Conservation (phyloP, 352 stramenopile genomes). For the Blastocystis sp. region DNA sequence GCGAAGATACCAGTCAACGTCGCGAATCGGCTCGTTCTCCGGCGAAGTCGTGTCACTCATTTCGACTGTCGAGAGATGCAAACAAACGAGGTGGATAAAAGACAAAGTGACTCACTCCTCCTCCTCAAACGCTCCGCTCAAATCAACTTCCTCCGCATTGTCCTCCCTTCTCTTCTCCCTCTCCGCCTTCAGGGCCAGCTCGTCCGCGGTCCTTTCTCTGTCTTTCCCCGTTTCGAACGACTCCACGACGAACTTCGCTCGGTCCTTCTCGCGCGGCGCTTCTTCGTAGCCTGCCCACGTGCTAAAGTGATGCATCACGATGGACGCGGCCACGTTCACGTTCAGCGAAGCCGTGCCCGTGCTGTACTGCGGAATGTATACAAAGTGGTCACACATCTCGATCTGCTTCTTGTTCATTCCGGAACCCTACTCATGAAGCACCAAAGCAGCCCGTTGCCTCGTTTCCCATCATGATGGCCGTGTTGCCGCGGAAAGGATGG, state of each 20-base stretch:
- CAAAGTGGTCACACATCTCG: constrained; percentile 88
- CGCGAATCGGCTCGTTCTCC: not conserved
- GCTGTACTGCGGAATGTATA: constrained; percentile 92
- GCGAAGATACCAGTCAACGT: constrained; percentile 43
- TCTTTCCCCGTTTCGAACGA: constrained; percentile 23
- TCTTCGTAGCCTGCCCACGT: constrained; percentile 76
- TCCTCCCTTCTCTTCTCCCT: not conserved
- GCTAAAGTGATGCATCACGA: constrained; percentile 90
- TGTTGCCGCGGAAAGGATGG: constrained; percentile 81
- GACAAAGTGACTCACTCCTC: not conserved
- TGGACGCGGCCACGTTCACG: constrained; percentile 89
- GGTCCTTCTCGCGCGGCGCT: constrained; percentile 67
- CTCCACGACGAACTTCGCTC: constrained; percentile 73
- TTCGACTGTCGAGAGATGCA: constrained; percentile 23
- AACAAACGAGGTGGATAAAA: not conserved
- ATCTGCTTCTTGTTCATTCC: constrained; percentile 90
- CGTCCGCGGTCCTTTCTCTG: constrained; percentile 41
- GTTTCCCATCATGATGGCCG: constrained; percentile 93
- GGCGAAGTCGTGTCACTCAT: constrained; percentile 13
- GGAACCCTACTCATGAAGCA: constrained; percentile 78
- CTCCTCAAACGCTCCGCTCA: constrained; percentile 44
- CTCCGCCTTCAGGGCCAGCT: constrained; percentile 23
- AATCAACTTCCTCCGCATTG: constrained; percentile 49
- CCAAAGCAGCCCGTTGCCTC: constrained; percentile 79
- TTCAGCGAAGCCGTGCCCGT: constrained; percentile 91